phyloP scores from a whole-genome alignment of 371 early-diverging fungal genomes.

The Amoeboradix gromovi region DNA sequence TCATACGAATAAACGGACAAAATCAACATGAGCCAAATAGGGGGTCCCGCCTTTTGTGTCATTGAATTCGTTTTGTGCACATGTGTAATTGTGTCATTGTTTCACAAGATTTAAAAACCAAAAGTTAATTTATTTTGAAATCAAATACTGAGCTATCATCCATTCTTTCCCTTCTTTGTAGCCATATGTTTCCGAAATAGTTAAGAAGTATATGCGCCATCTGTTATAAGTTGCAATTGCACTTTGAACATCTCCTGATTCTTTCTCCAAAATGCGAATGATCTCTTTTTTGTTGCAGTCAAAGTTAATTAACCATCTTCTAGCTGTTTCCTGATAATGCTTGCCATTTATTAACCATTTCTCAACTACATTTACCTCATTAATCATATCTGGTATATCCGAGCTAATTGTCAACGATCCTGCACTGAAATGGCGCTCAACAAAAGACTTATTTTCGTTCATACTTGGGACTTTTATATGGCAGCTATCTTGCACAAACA shows the following conservation, averaged over 20 bases:
- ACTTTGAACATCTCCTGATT: neutral
- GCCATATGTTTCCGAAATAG: neutral
- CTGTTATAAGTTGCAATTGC: neutral
- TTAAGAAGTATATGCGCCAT: neutral
- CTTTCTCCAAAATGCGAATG: neutral
- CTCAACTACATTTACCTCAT: neutral
- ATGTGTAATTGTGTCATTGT: no score
- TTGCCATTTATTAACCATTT: neutral
- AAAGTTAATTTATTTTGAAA: no score
- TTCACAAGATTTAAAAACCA: no score
- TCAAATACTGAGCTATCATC: neutral
- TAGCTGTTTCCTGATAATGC: neutral
- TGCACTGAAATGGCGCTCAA: neutral
- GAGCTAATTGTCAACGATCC: neutral
- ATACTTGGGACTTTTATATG: neutral
- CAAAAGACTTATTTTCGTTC: neutral
- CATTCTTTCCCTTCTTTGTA: neutral
- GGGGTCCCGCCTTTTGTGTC: no score
- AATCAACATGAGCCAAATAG: neutral
- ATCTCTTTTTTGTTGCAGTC: neutral
- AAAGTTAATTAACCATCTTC: neutral
- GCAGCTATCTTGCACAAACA: neutral
- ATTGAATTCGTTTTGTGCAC: conserved; percentile 1
- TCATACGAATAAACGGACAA: neutral
- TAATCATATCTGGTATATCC: neutral